Evolutionary conservation across 1,139 yeast species (phyloP).

Genomic region (Lodderomyces margitis): DNA sequence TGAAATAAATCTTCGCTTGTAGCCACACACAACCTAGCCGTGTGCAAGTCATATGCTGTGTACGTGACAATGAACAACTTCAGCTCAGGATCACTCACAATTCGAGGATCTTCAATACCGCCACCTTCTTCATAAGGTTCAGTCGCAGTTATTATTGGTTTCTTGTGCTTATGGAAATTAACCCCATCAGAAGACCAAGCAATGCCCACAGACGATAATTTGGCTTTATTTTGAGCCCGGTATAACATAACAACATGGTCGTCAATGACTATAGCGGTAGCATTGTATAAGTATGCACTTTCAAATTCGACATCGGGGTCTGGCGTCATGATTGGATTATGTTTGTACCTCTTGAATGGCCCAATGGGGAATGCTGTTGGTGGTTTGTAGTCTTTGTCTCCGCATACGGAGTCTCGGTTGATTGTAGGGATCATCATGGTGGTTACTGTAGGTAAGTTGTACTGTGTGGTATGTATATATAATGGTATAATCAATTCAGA

Average conservation of each 20-base stretch:
- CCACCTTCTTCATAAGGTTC: slow-evolving; percentile 44
- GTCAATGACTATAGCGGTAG: slow-evolving; percentile 44
- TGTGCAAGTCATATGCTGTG: slow-evolving; percentile 38
- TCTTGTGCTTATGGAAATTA: slow-evolving; percentile 29
- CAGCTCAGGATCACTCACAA: slow-evolving; percentile 37
- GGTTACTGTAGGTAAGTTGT: not conserved
- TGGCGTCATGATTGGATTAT: slow-evolving; percentile 42
- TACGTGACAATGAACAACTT: slow-evolving; percentile 41
- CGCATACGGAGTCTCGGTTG: slow-evolving; percentile 26
- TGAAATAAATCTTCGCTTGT: slow-evolving; percentile 37
- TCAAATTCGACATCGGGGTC: slow-evolving; percentile 42
- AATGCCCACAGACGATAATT: slow-evolving; percentile 36
- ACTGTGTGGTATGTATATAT: not conserved
- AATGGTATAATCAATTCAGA: no score
- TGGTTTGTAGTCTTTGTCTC: slow-evolving; percentile 33
- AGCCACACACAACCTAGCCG: slow-evolving; percentile 45
- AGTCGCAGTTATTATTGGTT: slow-evolving; percentile 37
- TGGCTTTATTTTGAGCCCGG: slow-evolving; percentile 40
- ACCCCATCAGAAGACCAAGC: slow-evolving; percentile 46
- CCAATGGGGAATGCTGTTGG: slow-evolving; percentile 44
- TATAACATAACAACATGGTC: slow-evolving; percentile 38
- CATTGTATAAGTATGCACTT: slow-evolving; percentile 42
- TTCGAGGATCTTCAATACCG: slow-evolving; percentile 47
- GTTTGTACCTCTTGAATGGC: slow-evolving; percentile 34
- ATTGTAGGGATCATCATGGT: slow-evolving; percentile 34